Evolutionary conservation across 2,329 filamentous ascomycete species (phyloP).

Genomic region (Beauveria pseudobassiana): DNA sequence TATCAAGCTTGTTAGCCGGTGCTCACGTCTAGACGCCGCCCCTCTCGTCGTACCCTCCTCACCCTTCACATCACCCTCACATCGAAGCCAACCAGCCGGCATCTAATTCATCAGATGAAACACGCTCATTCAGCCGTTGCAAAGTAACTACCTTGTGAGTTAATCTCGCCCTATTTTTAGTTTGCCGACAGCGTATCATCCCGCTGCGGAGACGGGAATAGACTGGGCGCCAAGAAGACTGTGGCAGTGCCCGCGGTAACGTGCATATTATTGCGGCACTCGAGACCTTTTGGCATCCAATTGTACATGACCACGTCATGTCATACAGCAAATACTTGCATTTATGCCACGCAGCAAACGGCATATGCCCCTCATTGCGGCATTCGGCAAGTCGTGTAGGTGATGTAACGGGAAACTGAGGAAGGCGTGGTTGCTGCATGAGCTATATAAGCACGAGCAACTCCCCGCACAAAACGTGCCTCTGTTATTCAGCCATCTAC

Average conservation of each 20-base stretch:
- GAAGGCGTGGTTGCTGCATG: neutral
- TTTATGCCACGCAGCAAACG: neutral
- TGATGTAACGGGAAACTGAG: neutral
- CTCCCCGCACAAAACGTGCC: neutral
- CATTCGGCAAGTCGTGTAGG: neutral
- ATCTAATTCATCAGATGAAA: neutral
- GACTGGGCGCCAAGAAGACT: neutral
- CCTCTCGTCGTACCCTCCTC: neutral
- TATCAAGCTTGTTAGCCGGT: neutral
- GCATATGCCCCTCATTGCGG: neutral
- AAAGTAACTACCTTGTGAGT: neutral
- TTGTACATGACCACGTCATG: constrained; percentile 1
- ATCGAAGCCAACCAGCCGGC: neutral
- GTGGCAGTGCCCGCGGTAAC: constrained; percentile 1
- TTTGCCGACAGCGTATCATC: neutral
- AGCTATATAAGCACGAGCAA: neutral
- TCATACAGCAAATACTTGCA: neutral
- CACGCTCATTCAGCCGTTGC: neutral
- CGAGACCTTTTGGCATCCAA: neutral
- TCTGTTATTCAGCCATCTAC: neutral
- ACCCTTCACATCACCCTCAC: neutral
- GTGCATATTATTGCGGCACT: constrained; percentile 5
- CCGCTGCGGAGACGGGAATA: neutral
- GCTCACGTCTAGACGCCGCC: neutral
- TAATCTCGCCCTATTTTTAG: neutral